Evolutionary conservation across 768 basidiomycete species (phyloP), one percentile per base, ranked within the genome.

Genomic region (Amanita rimosa): DNA sequence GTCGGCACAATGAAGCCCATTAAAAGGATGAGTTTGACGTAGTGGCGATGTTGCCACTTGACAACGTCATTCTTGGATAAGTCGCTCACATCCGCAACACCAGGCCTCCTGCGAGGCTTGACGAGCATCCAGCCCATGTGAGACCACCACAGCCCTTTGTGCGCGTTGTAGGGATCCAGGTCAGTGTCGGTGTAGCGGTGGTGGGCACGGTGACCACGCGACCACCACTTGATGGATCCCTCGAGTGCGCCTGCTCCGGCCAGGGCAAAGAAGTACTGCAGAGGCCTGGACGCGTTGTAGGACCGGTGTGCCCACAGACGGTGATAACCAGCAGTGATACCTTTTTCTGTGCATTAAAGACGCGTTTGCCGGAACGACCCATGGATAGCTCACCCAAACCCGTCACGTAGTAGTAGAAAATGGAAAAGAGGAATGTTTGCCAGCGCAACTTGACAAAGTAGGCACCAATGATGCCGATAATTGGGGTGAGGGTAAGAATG

Each of bases 151-250:
- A 95, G 77, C 47, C 93, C 93, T 57, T 85, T 81, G 65, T 91
- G 85, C 6, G 92, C 92, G 54, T 88, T 86, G 71, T 97, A 96
- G 0, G 94, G 93, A 67, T 96, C 93, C 54, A 97, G 84, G 48
- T 92, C 89, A 59, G 93, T 97, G 67, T 95, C 93, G 56, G 93
- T 97, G 71, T 96, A 95, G 37, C 93, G 79, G 62, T 96, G 94
- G 65, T 96, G 94, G 3, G 95, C 95, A 52, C 95, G 88, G 72
- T 99, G 96, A 42, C 94, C 94, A 46, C 96, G 80, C 17, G 85
- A 85, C 96, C 96, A 98, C 96, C 96, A 98, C 64, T 90, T 87
- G 70, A 99, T 95, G 17, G 94, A 96, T 7, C 95, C 95, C 61
- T 99, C 79, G 41, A 95, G 85, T 4, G 95, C 94, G 42, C 96